A percentile compares a stretch with the other conserved stretches of the same genome.
Evolutionary conservation across 441 rosid species (phyloP).

Genomic region (Sinapis alba): DNA sequence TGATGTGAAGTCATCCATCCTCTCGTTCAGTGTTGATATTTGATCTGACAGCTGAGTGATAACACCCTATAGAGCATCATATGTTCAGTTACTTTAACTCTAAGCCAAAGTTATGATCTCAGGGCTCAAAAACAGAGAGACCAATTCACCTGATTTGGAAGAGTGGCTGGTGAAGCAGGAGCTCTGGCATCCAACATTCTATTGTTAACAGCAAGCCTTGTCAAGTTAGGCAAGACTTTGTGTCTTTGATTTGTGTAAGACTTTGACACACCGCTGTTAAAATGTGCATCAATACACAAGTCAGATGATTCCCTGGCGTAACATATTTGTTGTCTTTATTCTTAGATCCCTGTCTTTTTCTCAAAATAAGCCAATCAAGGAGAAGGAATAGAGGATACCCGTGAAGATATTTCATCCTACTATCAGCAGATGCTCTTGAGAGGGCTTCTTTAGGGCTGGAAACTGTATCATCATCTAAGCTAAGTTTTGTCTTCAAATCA

Average conservation of each 20-base stretch:
- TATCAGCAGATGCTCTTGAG: constrained; percentile 95
- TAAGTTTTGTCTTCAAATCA: constrained; percentile 88
- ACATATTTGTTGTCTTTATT: constrained; percentile 23
- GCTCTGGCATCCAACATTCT: constrained; percentile 75
- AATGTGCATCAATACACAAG: constrained; percentile 28
- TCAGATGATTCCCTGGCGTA: constrained; percentile 28
- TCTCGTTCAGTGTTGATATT: constrained; percentile 88
- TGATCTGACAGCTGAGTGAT: constrained; percentile 91
- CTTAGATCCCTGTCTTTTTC: constrained; percentile 8
- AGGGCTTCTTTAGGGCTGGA: constrained; percentile 98
- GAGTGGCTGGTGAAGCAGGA: constrained; percentile 66
- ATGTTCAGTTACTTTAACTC: background rate
- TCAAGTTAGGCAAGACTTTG: constrained; percentile 68
- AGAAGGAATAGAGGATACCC: constrained; percentile 54
- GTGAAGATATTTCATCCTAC: constrained; percentile 86
- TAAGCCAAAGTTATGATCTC: constrained; percentile 4
- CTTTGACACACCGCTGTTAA: constrained; percentile 63
- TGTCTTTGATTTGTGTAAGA: constrained; percentile 73
- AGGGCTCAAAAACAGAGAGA: constrained; percentile 11
- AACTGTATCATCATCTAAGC: constrained; percentile 74
- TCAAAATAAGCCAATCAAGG: constrained; percentile 7
- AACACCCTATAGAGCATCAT: constrained; percentile 57
- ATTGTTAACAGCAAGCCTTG: constrained; percentile 72
- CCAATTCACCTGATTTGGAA: constrained; percentile 70
- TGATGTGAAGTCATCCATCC: constrained; percentile 92